Conservation (phyloP, 78 protist species). For the Guillardia theta region DNA sequence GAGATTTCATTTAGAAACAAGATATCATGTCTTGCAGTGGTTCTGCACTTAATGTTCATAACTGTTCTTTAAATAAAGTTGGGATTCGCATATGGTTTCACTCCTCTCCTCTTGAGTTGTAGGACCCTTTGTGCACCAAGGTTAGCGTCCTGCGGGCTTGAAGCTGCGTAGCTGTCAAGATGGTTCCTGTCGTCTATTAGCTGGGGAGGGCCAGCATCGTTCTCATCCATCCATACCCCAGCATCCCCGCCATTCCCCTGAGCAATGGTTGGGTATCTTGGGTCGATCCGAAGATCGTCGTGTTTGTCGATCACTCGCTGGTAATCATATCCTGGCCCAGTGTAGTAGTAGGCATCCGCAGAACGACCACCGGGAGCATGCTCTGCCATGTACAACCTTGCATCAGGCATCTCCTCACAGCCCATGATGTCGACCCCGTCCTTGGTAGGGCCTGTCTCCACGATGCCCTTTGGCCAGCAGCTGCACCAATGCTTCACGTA, state of each 20-base stretch:
- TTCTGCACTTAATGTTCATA: too few relatives aligned
- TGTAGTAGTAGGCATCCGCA: background rate
- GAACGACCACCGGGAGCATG: too few relatives aligned
- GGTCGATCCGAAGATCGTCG: background rate
- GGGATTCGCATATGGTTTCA: too few relatives aligned
- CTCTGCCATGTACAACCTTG: background rate
- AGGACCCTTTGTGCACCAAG: too few relatives aligned
- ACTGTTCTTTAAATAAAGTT: too few relatives aligned
- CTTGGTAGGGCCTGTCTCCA: background rate
- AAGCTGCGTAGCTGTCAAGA: too few relatives aligned
- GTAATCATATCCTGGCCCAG: background rate
- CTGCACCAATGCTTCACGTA: background rate
- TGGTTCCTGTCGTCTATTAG: background rate
- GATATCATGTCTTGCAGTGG: too few relatives aligned
- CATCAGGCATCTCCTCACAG: background rate
- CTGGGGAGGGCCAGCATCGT: slow-evolving; percentile 11
- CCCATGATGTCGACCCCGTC: background rate
- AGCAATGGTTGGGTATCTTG: too few relatives aligned
- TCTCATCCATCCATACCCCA: background rate
- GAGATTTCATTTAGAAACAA: too few relatives aligned
- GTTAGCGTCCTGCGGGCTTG: too few relatives aligned
- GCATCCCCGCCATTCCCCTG: slow-evolving; percentile 4
- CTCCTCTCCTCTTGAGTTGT: too few relatives aligned
- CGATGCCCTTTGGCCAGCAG: background rate
- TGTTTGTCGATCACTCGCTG: background rate